A percentile compares a stretch with the other conserved stretches of the same genome.
These are phyloP conservation scores for Eimeria sp. DNA, from an alignment of 169 alveolate species.

Conservation along the genomic window DNA sequence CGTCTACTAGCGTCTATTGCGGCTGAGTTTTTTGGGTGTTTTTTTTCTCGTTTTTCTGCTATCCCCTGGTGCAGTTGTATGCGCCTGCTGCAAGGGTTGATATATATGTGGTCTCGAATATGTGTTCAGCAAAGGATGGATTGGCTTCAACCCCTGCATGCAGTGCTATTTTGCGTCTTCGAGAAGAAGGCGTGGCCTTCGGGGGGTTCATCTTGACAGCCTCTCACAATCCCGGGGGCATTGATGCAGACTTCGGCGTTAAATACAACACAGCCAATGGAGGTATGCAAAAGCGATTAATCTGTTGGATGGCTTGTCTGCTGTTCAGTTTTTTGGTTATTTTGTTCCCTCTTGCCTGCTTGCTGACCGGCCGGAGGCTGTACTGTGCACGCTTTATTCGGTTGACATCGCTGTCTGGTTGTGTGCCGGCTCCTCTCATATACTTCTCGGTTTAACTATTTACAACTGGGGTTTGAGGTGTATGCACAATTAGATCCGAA, in stretches of 20 bases:
- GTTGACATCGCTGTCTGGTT: no score
- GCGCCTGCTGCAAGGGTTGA: no score
- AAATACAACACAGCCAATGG: conserved; percentile 96
- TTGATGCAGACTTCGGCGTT: conserved; percentile 97
- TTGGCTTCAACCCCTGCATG: conserved; percentile 97
- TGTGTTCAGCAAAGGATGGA: conserved; percentile 92
- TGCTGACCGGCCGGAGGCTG: no score
- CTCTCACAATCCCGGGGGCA: conserved; percentile 98
- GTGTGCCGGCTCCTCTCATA: no score
- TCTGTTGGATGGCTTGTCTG: background rate
- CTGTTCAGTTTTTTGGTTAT: background rate
- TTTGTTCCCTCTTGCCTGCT: no score
- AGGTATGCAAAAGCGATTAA: conserved; percentile 83
- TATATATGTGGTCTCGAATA: no score
- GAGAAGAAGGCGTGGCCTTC: conserved; percentile 90
- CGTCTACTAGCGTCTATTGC: no score
- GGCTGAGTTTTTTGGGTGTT: no score
- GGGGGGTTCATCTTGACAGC: conserved; percentile 98
- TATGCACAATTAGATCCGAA: background rate
- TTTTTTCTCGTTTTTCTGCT: no score
- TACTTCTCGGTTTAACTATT: no score
- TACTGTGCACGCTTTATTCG: no score
- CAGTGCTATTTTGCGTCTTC: conserved; percentile 94
- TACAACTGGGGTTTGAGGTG: background rate
- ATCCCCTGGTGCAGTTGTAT: no score